Evolutionary conservation across 768 basidiomycete genomes (phyloP).

Genomic region (Naganishia onofrii): DNA sequence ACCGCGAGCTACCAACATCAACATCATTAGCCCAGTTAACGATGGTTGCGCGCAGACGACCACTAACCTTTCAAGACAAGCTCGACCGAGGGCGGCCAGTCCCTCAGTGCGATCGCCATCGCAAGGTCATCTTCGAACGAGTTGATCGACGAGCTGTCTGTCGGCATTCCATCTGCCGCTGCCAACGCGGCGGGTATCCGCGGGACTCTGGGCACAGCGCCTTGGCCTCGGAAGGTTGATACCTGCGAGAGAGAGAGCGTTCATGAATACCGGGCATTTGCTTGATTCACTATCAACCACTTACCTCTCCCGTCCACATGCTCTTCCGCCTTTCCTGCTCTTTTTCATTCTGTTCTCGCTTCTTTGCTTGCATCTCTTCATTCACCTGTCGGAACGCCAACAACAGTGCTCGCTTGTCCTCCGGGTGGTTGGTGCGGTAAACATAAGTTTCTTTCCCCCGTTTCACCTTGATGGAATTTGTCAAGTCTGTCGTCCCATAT

Average conservation of each 20-base stretch:
- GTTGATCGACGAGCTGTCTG: slow-evolving; percentile 64
- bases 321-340: slow-evolving; percentile 81
- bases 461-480: slow-evolving; percentile 94
- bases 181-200: slow-evolving; percentile 67
- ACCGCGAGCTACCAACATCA: neutral
- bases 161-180: slow-evolving; percentile 58
- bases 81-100: slow-evolving; percentile 82
- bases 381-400: slow-evolving; percentile 85
- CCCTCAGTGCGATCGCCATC: slow-evolving; percentile 80
- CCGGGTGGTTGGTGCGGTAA: slow-evolving; percentile 74
- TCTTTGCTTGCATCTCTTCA: slow-evolving; percentile 82
- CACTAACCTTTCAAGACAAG: slow-evolving; percentile 74
- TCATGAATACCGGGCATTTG: no score
- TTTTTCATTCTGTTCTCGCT: slow-evolving; percentile 87
- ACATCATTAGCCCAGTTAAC: neutral
- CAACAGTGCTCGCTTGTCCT: slow-evolving; percentile 83
- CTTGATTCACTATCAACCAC: slow-evolving; percentile 20
- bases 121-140: slow-evolving; percentile 90
- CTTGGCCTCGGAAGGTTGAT: neutral
- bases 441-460: slow-evolving; percentile 92
- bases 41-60: neutral
- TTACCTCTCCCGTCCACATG: slow-evolving; percentile 55
- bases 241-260: neutral
- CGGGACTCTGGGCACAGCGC: slow-evolving; percentile 53
- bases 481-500: slow-evolving; percentile 57